Base-by-base conservation (phyloP, 148 eudicot genomes). In the Nepenthes gracilis region DNA sequence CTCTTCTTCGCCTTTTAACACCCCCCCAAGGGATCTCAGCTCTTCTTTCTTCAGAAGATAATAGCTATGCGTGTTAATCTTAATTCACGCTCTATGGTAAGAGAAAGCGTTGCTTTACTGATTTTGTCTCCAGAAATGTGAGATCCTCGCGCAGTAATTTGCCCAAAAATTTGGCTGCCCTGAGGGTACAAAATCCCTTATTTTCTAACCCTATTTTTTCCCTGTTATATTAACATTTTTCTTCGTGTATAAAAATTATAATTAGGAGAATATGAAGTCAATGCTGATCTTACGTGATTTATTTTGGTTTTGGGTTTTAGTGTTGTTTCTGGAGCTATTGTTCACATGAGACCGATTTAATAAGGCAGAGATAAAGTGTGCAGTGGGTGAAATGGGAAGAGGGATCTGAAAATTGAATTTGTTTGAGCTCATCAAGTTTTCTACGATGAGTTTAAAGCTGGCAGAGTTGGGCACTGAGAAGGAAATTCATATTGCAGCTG, bases 401-500 rank as follows among this genome's bases (percentile, higher is more conserved):
- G 48, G 53, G 35, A 9, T 34, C 37, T 65, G 33, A 62, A 40
- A 54, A 59, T 36, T 57, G 48, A 47, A 52, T 23, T 23, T 23
- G 35, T 45, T 60, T 49, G 40, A 43, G 37, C 1, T 9, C 33
- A 1, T 43, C 55, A n/a, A 60, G 70, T 54, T 80, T 74, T 73
- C 62, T 58, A 83, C 4, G 45, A 91, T 91, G 97, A 91, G 83
- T 78, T 80, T 85, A 57, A 61, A 83, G 4, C 54, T 80, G 67
- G 95, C 91, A 13, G 92, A 81, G 70, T 86, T 72, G 4, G 96
- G 83, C 55, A 54, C 81, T 32, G 63, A 77, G 12, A 64, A 77
- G 53, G 96, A 91, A 59, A 78, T 87, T 6, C 85, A 83, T 36
- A 40, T 91, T 5, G 96, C 97, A 5, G 84, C 90, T 4, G 96